These are phyloP conservation scores for Candida railenensis DNA, from an alignment of 805 yeast genomes.

Conservation along the genomic window DNA sequence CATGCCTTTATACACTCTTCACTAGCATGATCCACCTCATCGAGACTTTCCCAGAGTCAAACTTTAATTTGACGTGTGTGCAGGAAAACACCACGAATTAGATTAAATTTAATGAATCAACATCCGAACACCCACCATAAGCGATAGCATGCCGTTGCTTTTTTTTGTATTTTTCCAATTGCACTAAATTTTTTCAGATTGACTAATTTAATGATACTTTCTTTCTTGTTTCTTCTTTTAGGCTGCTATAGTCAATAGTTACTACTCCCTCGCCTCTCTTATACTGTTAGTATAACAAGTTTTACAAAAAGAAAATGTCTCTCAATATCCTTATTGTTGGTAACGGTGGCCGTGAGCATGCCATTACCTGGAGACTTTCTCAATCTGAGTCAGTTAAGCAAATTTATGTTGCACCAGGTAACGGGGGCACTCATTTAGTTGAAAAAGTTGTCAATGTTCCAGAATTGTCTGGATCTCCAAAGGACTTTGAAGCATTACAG, in stretches of 20 bases:
- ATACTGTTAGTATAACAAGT: not conserved
- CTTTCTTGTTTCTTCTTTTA: not conserved
- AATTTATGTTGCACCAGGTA: slow-evolving; percentile 94
- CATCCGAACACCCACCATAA: not conserved
- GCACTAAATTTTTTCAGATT: not conserved
- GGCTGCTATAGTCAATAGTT: not conserved
- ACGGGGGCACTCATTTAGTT: slow-evolving; percentile 79
- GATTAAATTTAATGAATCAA: too few species aligned
- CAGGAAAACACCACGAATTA: too few species aligned
- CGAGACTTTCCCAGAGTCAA: slow-evolving; percentile 1
- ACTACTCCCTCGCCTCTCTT: not conserved
- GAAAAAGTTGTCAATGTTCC: slow-evolving; percentile 67
- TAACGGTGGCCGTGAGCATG: slow-evolving; percentile 99
- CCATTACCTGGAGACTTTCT: slow-evolving; percentile 85
- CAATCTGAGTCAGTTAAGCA: slow-evolving; percentile 71
- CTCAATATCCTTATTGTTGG: slow-evolving; percentile 81
- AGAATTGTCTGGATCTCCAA: slow-evolving; percentile 56
- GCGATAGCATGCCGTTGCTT: too few species aligned
- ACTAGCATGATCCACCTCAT: not conserved
- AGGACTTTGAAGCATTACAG: slow-evolving; percentile 68
- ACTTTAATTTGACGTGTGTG: not conserved
- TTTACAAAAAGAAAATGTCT: slow-evolving; percentile 3
- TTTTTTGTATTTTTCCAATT: too few species aligned
- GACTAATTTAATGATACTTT: not conserved
- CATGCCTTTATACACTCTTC: too few species aligned